Percentiles rank a stretch among this genome's conserved stretches.
Evolutionary conservation across 2,329 filamentous ascomycete species (phyloP).

Genomic region (Huntiella savannae): DNA sequence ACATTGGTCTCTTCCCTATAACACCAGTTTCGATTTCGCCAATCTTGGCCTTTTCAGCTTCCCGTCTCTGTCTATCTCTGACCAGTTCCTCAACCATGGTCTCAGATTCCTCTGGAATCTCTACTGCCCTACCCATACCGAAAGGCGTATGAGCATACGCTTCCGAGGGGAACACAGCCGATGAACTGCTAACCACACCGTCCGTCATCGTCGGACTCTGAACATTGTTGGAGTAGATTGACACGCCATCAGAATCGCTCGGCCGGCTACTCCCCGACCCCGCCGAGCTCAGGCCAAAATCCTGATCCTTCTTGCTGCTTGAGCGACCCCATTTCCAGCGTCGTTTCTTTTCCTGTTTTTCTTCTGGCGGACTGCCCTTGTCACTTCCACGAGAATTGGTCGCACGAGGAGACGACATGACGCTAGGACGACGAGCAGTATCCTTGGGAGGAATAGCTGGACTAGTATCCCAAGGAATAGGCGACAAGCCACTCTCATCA

Average conservation of each 20-base stretch:
- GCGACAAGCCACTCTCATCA: slow-evolving; percentile 1
- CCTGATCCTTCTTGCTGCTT: background rate
- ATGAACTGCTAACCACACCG: background rate
- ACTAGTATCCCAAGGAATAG: slow-evolving; percentile 5
- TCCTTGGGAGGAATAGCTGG: background rate
- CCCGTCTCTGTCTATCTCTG: slow-evolving; percentile 3
- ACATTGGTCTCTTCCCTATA: slow-evolving; percentile 43
- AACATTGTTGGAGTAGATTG: slow-evolving; percentile 1
- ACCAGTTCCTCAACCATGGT: slow-evolving; percentile 7
- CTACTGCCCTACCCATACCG: background rate
- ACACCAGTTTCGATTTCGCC: slow-evolving; percentile 29
- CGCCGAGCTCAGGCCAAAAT: slow-evolving; percentile 3
- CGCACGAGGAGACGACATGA: background rate
- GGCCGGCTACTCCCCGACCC: slow-evolving; percentile 1
- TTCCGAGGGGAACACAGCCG: background rate
- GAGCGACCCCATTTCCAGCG: slow-evolving; percentile 9
- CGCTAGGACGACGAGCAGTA: background rate
- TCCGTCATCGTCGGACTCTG: background rate
- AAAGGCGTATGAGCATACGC: background rate
- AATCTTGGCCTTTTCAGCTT: slow-evolving; percentile 16
- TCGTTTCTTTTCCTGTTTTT: slow-evolving; percentile 4
- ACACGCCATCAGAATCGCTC: background rate
- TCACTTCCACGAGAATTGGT: background rate
- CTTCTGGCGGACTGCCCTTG: background rate
- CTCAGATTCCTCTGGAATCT: background rate